Percentiles rank a stretch among this genome's conserved stretches.
phyloP scores from a whole-genome alignment of 2,329 filamentous ascomycete species.

The Aspergillus spinulosporus region DNA sequence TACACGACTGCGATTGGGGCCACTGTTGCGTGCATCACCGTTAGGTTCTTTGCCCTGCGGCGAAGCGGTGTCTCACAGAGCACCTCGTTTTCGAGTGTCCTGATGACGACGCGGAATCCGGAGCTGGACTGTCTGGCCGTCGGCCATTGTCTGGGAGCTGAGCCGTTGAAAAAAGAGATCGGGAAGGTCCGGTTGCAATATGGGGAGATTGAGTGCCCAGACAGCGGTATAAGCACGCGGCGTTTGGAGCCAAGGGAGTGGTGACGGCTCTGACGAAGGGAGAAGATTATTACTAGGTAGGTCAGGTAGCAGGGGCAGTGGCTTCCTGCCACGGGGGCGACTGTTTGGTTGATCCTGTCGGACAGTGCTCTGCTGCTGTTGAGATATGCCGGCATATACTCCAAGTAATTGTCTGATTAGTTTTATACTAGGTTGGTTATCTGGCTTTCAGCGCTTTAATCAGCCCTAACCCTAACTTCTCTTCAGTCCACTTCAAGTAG shows the following conservation, averaged over 20 bases:
- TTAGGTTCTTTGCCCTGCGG: slow-evolving; percentile 5
- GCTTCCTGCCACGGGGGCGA: too few species aligned
- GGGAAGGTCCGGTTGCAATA: not conserved
- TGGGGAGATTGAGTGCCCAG: not conserved
- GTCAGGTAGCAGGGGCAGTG: too few species aligned
- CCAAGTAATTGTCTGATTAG: too few species aligned
- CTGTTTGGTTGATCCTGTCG: too few species aligned
- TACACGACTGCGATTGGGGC: not conserved
- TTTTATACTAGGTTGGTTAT: too few species aligned
- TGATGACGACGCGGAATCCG: slow-evolving; percentile 17
- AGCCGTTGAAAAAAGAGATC: not conserved
- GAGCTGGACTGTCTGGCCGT: slow-evolving; percentile 13
- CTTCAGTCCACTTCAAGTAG: too few species aligned
- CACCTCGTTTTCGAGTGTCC: slow-evolving; percentile 14
- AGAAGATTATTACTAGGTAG: slow-evolving; percentile 20
- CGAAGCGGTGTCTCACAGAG: slow-evolving; percentile 11
- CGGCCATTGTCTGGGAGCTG: slow-evolving; percentile 14
- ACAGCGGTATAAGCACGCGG: not conserved
- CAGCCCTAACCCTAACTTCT: too few species aligned
- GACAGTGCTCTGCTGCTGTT: too few species aligned
- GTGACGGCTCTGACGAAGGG: not conserved
- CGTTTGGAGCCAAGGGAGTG: not conserved
- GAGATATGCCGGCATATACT: too few species aligned
- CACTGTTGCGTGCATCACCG: not conserved
- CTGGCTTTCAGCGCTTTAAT: too few species aligned